phyloP scores from a whole-genome alignment of 441 rosid genomes.

The Populus hybrid region DNA sequence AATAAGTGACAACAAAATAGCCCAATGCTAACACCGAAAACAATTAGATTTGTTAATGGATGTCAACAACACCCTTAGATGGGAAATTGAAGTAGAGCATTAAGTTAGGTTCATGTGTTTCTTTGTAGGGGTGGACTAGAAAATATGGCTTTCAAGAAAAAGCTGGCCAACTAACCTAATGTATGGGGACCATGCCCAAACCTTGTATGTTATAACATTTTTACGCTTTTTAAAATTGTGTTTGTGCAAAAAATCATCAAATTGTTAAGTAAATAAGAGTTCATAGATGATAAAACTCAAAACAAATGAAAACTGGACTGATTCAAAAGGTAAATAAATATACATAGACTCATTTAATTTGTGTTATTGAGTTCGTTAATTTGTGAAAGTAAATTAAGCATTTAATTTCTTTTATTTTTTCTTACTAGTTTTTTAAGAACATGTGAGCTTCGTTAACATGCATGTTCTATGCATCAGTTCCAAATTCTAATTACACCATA shows the following conservation, averaged over 20 bases:
- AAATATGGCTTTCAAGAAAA: too few relatives aligned
- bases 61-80: not conserved
- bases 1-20: too few relatives aligned
- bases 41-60: too few relatives aligned
- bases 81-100: not conserved
- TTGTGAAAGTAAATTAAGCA: not conserved
- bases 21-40: too few relatives aligned
- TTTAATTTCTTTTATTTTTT: not conserved
- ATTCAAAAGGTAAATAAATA: not conserved
- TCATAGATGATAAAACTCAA: not conserved
- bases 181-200: too few relatives aligned
- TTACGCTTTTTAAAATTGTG: too few relatives aligned
- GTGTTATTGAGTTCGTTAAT: not conserved
- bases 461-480: constrained; percentile 58
- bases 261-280: too few relatives aligned
- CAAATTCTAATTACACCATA: constrained; percentile 31
- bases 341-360: not conserved
- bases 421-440: too few relatives aligned
- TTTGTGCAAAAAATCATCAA: too few relatives aligned
- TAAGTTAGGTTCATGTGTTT: not conserved
- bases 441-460: constrained; percentile 65
- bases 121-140: not conserved
- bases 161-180: too few relatives aligned
- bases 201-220: not conserved
- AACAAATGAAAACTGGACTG: not conserved